phyloP scores from a whole-genome alignment of 176 grass and related monocot genomes.

The Eleusine indica region DNA sequence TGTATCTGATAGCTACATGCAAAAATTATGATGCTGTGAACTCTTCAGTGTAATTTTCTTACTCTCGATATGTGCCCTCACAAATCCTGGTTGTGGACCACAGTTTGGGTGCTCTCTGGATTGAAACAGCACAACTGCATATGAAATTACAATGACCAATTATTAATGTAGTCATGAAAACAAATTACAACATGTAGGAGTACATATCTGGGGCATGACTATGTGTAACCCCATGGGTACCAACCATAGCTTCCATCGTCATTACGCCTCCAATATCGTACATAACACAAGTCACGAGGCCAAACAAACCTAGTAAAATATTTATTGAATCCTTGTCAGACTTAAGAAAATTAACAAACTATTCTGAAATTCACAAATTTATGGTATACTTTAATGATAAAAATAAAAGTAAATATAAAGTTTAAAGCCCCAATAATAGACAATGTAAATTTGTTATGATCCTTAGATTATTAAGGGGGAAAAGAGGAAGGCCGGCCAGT shows the following conservation, averaged over 20 bases:
- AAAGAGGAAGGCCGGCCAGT: too few species aligned
- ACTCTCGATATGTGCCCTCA: conserved; percentile 97
- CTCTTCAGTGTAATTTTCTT: conserved; percentile 27
- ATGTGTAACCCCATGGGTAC: conserved; percentile 44
- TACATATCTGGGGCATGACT: conserved; percentile 20
- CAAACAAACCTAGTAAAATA: conserved; percentile 74
- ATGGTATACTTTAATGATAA: conserved; percentile 29
- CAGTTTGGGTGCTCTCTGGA: conserved; percentile 97
- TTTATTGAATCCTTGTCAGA: conserved; percentile 27
- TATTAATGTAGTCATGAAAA: conserved; percentile 34
- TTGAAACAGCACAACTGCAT: conserved; percentile 91
- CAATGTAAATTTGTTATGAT: background rate
- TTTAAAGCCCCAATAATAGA: conserved; percentile 4
- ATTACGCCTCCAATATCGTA: conserved; percentile 98
- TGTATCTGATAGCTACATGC: background rate
- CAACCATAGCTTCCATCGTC: conserved; percentile 99
- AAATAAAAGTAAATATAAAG: conserved; percentile 27
- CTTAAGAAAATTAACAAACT: conserved; percentile 25
- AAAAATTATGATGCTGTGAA: conserved; percentile 16
- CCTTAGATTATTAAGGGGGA: too few species aligned
- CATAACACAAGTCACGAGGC: conserved; percentile 96
- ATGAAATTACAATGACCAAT: conserved; percentile 35
- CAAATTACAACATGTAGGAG: background rate
- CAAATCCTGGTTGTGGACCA: conserved; percentile 93
- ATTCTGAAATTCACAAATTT: conserved; percentile 15